phyloP scores from a whole-genome alignment of 2,329 filamentous ascomycete species.

The Cadophora gregata region DNA sequence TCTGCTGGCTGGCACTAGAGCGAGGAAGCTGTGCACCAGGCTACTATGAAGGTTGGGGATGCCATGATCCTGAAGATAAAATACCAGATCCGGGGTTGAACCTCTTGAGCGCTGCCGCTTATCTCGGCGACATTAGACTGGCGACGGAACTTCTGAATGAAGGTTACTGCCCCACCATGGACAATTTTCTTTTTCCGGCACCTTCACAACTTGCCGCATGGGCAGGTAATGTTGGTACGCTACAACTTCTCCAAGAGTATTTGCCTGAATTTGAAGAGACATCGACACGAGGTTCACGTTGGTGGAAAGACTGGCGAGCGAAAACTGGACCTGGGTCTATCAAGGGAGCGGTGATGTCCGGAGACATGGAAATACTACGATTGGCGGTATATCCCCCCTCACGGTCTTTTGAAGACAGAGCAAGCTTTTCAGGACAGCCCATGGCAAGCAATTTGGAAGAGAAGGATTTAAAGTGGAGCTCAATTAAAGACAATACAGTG shows the following conservation, averaged over 20 bases:
- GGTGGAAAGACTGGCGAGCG: slow-evolving; percentile 9
- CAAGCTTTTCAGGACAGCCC: slow-evolving; percentile 11
- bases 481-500: too few relatives aligned
- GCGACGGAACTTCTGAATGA: slow-evolving; percentile 22
- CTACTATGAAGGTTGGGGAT: neutral
- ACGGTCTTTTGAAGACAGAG: slow-evolving; percentile 2
- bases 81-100: slow-evolving; percentile 5
- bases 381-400: slow-evolving; percentile 27
- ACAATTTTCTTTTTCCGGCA: slow-evolving; percentile 21
- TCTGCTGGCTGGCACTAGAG: slow-evolving; percentile 30
- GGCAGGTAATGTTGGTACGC: slow-evolving; percentile 22
- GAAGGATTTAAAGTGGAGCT: too few relatives aligned
- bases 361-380: slow-evolving; percentile 24
- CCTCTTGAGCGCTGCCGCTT: slow-evolving; percentile 25
- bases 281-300: neutral
- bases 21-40: neutral
- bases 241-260: slow-evolving; percentile 22
- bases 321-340: slow-evolving; percentile 17
- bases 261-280: slow-evolving; percentile 16
- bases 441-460: too few relatives aligned
- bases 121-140: slow-evolving; percentile 22
- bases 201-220: slow-evolving; percentile 25
- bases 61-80: neutral
- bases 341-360: slow-evolving; percentile 9
- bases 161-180: slow-evolving; percentile 14